phyloP scores from a whole-genome alignment of 768 basidiomycete genomes.

The Leccinum aurantiacum region DNA sequence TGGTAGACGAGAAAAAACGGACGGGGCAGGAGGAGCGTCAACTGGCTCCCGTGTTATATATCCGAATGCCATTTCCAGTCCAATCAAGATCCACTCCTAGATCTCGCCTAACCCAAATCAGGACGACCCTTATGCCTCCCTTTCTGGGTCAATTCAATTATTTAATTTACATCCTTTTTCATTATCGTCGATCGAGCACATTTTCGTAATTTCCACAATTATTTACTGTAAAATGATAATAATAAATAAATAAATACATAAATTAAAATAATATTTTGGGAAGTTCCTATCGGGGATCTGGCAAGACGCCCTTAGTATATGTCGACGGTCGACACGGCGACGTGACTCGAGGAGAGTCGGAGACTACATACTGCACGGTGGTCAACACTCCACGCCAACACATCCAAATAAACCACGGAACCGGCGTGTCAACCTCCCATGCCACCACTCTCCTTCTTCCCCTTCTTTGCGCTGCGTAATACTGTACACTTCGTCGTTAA shows the following conservation, averaged over 20 bases:
- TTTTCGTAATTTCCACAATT: constrained; percentile 21
- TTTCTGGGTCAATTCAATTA: constrained; percentile 29
- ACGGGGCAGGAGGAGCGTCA: constrained; percentile 15
- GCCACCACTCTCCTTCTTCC: not conserved
- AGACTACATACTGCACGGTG: too few relatives aligned
- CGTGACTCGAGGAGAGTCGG: constrained; percentile 2
- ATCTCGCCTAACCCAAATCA: constrained; percentile 18
- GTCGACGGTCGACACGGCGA: constrained; percentile 12
- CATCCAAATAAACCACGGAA: constrained; percentile 26
- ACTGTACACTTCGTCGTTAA: not conserved
- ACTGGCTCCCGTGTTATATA: constrained; percentile 29
- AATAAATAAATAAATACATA: constrained; percentile 5
- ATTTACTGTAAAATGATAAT: constrained; percentile 5
- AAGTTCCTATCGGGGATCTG: constrained; percentile 3
- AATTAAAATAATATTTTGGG: constrained; percentile 4
- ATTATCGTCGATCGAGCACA: constrained; percentile 37
- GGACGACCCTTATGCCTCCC: constrained; percentile 19
- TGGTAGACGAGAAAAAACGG: constrained; percentile 15
- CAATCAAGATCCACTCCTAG: constrained; percentile 22
- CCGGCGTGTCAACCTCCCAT: constrained; percentile 14
- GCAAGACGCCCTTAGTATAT: not conserved
- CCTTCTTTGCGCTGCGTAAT: not conserved
- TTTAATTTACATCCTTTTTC: constrained; percentile 33
- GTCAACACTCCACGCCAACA: constrained; percentile 6
- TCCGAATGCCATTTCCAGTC: constrained; percentile 25